Conservation (phyloP, 2,329 filamentous ascomycete species). For the Zasmidium angulare region DNA sequence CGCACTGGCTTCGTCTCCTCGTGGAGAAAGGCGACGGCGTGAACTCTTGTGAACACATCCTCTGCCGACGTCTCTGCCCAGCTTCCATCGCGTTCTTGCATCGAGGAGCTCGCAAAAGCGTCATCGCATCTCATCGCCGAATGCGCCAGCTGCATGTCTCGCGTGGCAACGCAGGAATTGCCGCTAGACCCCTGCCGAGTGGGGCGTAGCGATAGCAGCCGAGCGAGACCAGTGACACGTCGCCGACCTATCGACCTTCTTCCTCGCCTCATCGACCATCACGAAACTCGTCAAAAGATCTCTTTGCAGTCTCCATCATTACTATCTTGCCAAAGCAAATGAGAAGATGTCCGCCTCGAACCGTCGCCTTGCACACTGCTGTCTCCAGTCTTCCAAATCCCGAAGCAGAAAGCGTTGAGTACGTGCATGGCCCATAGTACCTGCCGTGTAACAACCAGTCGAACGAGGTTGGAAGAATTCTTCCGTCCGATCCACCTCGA, state of each 20-base stretch:
- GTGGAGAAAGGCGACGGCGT: not conserved
- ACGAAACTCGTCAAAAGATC: not conserved
- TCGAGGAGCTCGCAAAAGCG: too few species aligned
- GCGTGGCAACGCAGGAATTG: not conserved
- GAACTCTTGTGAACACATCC: not conserved
- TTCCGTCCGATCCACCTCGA: not conserved
- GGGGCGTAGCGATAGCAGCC: not conserved
- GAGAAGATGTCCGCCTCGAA: not conserved
- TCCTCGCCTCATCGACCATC: not conserved
- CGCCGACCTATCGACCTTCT: not conserved
- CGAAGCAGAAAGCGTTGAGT: not conserved
- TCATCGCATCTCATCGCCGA: too few species aligned
- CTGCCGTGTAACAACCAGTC: not conserved
- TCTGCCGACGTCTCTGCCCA: too few species aligned
- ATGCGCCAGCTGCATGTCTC: too few species aligned
- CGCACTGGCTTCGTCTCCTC: not conserved
- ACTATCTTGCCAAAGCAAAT: not conserved
- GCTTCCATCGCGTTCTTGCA: too few species aligned
- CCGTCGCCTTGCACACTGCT: not conserved
- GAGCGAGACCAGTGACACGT: not conserved
- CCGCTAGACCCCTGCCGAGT: not conserved
- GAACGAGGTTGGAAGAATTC: not conserved
- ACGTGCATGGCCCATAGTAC: not conserved
- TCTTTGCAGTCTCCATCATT: not conserved
- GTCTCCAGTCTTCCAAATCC: not conserved